These are phyloP conservation scores for Oryza rufipogon DNA, from an alignment of 176 grass and related monocot genomes.

Conservation along the genomic window DNA sequence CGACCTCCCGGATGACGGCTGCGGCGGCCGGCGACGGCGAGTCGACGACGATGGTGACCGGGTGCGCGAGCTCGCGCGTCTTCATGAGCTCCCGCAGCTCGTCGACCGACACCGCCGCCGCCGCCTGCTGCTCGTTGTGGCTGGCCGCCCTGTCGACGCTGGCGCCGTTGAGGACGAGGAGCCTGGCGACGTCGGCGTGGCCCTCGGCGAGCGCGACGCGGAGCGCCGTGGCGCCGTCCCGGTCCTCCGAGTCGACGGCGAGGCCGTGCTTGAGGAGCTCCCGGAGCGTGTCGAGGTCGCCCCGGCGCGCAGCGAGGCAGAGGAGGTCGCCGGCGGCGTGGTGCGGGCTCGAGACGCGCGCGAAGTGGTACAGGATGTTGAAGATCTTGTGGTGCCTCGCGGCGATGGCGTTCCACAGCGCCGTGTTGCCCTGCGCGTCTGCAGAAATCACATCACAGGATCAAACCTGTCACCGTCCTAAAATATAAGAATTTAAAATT, in stretches of 20 bases:
- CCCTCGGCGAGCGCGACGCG: constrained; percentile 60
- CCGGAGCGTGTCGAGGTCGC: constrained; percentile 64
- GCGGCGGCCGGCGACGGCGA: not conserved
- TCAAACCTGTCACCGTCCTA: no score
- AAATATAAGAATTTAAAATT: no score
- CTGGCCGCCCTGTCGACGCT: constrained; percentile 55
- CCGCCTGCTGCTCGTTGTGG: constrained; percentile 26
- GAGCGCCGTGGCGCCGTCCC: constrained; percentile 67
- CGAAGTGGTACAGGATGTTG: constrained; percentile 74
- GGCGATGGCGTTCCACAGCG: constrained; percentile 70
- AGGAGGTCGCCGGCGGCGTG: constrained; percentile 69
- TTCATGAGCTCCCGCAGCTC: constrained; percentile 52
- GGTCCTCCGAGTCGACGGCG: constrained; percentile 62
- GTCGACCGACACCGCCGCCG: constrained; percentile 12
- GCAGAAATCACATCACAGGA: not conserved
- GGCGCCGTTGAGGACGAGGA: constrained; percentile 70
- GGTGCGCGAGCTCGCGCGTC: constrained; percentile 59
- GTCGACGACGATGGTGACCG: constrained; percentile 53
- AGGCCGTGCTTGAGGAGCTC: constrained; percentile 83
- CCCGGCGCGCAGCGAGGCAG: constrained; percentile 60
- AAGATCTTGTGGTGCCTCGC: constrained; percentile 83
- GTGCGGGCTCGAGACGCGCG: constrained; percentile 53
- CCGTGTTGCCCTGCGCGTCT: constrained; percentile 71
- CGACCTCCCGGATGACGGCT: not conserved
- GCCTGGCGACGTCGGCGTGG: constrained; percentile 53